Conservation (phyloP, 495 filamentous ascomycete species). For the Aspergillus ellipticus region DNA sequence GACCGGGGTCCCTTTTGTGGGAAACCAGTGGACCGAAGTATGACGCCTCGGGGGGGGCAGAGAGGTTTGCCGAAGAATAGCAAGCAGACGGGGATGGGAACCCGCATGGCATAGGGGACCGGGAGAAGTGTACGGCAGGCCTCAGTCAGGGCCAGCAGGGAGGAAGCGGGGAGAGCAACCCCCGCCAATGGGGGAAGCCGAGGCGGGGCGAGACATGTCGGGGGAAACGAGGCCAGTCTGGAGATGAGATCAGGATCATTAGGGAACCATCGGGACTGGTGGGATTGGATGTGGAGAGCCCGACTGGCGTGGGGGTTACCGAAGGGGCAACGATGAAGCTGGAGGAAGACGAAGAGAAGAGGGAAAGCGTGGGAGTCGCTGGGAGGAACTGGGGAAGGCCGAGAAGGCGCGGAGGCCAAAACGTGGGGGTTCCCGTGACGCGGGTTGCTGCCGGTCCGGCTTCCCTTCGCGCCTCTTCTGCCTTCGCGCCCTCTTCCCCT, state of each 20-base stretch:
- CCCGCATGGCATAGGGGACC: not conserved
- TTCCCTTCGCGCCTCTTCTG: not conserved
- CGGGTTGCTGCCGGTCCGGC: not conserved
- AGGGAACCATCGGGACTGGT: constrained; percentile 1
- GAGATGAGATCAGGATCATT: constrained; percentile 11
- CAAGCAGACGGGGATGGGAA: not conserved
- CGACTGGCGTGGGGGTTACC: constrained; percentile 13
- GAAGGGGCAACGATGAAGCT: not conserved
- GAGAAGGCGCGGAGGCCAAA: not conserved
- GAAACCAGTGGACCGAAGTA: constrained; percentile 6
- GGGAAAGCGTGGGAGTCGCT: too few species aligned
- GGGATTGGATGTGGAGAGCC: constrained; percentile 3
- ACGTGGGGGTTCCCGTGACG: not conserved
- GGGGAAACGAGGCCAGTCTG: constrained; percentile 2
- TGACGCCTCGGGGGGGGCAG: constrained; percentile 3
- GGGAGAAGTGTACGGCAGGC: not conserved
- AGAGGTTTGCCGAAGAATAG: not conserved
- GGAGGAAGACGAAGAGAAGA: not conserved
- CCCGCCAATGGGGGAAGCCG: constrained; percentile 11
- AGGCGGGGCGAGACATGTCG: constrained; percentile 8
- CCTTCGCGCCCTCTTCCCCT: not conserved
- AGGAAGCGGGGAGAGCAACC: not conserved
- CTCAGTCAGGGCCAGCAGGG: not conserved
- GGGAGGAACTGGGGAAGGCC: not conserved
- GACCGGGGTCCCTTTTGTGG: constrained; percentile 11